A percentile compares a stretch with the other conserved stretches of the same genome.
phyloP scores from a whole-genome alignment of 2,329 filamentous ascomycete species.

The Cytospora piceae region DNA sequence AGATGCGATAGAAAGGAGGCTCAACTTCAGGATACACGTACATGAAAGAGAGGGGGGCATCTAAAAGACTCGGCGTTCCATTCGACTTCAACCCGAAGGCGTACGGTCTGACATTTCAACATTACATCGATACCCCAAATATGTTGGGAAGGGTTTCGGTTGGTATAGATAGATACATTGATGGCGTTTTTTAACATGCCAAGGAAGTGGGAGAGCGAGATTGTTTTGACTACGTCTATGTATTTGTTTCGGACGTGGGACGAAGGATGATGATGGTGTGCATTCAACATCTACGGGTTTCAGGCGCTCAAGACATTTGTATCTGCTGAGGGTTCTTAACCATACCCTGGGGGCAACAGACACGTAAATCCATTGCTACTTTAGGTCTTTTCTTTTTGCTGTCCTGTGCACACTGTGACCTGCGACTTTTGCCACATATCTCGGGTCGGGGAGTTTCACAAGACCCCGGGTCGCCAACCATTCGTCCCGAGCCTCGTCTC shows the following conservation, averaged over 20 bases:
- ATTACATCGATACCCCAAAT: constrained; percentile 26
- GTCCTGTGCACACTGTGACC: not conserved
- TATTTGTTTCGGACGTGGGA: not conserved
- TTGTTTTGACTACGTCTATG: not conserved
- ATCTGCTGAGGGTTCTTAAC: not conserved
- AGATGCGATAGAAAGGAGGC: constrained; percentile 1
- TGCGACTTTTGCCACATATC: not conserved
- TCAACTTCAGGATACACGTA: constrained; percentile 22
- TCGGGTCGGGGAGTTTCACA: not conserved
- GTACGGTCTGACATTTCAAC: constrained; percentile 20
- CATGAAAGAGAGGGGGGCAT: not conserved
- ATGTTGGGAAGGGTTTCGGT: constrained; percentile 7
- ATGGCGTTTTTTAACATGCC: constrained; percentile 20
- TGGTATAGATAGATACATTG: constrained; percentile 8
- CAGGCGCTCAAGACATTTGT: not conserved
- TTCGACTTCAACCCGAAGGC: constrained; percentile 29
- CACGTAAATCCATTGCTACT: not conserved
- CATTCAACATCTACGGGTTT: constrained; percentile 2
- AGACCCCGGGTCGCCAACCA: not conserved
- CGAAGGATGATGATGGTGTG: not conserved
- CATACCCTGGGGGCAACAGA: not conserved
- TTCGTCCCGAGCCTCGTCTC: not conserved
- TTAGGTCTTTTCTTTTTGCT: not conserved
- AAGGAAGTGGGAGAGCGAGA: not conserved
- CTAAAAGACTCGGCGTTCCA: constrained; percentile 21